Percentiles rank a stretch among this genome's conserved stretches.
Evolutionary conservation across 768 basidiomycete genomes (phyloP).

Genomic region (Kwoniella europaea): DNA sequence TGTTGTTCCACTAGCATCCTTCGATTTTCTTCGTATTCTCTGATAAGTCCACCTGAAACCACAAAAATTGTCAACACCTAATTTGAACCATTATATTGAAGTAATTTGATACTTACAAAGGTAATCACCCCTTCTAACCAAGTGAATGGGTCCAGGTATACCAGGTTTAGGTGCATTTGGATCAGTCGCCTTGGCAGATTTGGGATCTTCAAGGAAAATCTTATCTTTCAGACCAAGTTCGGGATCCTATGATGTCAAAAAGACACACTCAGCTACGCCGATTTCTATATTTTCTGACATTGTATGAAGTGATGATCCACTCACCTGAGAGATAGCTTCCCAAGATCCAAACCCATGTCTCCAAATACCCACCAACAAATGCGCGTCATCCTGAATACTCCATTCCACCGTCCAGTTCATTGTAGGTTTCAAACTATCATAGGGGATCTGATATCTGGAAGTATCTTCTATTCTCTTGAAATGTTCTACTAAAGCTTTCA

Average conservation of each 20-base stretch:
- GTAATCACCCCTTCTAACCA: conserved; percentile 95
- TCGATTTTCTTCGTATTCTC: conserved; percentile 56
- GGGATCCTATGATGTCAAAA: conserved; percentile 64
- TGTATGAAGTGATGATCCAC: conserved; percentile 5
- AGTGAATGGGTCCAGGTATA: conserved; percentile 96
- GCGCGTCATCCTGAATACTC: conserved; percentile 88
- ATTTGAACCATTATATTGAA: no score
- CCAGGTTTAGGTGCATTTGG: conserved; percentile 56
- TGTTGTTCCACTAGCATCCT: conserved; percentile 51
- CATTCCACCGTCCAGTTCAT: conserved; percentile 97
- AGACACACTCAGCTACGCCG: neutral
- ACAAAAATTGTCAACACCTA: no score
- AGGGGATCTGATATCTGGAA: conserved; percentile 83
- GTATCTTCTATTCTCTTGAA: conserved; percentile 74
- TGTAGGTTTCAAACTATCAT: conserved; percentile 90
- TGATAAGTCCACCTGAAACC: conserved; percentile 46
- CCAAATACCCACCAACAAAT: conserved; percentile 91
- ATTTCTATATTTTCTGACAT: no score
- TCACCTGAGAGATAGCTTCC: conserved; percentile 79
- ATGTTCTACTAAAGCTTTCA: conserved; percentile 82
- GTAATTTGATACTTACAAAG: conserved; percentile 59
- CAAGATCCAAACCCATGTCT: conserved; percentile 94
- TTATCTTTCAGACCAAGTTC: conserved; percentile 83
- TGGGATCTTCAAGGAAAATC: conserved; percentile 97
- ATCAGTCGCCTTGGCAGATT: conserved; percentile 67